Conservation (phyloP, 768 basidiomycete genomes). For the Fistulinella prunicolor region DNA sequence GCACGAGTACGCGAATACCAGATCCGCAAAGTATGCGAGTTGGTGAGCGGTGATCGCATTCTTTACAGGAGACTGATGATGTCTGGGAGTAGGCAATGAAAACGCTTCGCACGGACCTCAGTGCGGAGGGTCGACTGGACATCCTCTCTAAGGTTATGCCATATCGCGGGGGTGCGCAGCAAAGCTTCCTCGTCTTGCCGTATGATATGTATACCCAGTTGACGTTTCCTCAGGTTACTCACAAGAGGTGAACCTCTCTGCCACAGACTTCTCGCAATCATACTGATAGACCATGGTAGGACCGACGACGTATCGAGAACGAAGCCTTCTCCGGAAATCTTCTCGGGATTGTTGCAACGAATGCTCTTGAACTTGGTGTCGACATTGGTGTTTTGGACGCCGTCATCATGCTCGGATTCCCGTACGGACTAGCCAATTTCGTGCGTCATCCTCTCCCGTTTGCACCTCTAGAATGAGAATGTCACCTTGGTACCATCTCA, state of each 20-base stretch:
- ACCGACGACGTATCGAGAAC: conserved; percentile 77
- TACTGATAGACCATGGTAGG: conserved; percentile 39
- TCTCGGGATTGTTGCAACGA: conserved; percentile 85
- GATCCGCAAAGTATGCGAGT: conserved; percentile 80
- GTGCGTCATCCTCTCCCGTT: conserved; percentile 40
- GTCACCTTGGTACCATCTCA: neutral
- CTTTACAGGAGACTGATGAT: neutral
- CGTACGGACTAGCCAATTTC: conserved; percentile 74
- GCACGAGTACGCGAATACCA: conserved; percentile 23
- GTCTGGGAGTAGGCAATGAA: conserved; percentile 66
- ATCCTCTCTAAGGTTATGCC: conserved; percentile 73
- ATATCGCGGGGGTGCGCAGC: conserved; percentile 71
- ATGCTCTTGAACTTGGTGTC: conserved; percentile 88
- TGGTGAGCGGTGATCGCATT: conserved; percentile 44
- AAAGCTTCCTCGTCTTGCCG: neutral
- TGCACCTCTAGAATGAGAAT: neutral
- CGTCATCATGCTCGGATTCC: conserved; percentile 88
- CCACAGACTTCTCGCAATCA: neutral
- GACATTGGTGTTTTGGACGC: conserved; percentile 88
- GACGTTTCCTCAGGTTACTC: conserved; percentile 64
- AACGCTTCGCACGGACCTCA: conserved; percentile 64
- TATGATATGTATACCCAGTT: neutral
- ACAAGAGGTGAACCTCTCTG: conserved; percentile 45
- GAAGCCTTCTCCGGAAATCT: conserved; percentile 84
- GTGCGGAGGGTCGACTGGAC: conserved; percentile 71